These are phyloP conservation scores for Physcomitrium patens DNA, from an alignment of 225 moss, liverwort and hornwort species.

Conservation along the genomic window DNA sequence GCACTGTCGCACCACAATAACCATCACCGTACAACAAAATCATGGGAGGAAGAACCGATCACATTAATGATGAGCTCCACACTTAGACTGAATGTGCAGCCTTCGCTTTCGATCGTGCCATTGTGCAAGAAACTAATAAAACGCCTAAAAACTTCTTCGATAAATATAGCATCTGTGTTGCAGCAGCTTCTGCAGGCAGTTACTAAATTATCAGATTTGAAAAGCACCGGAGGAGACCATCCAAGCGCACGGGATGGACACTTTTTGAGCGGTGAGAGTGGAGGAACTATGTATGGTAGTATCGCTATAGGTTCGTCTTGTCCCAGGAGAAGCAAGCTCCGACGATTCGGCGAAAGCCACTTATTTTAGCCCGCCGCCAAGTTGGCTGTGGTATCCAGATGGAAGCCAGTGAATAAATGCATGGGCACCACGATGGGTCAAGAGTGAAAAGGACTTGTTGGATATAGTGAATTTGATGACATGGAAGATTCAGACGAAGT, in stretches of 20 bases:
- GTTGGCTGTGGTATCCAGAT: slow-evolving; percentile 16
- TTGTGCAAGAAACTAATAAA: no score
- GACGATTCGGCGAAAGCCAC: slow-evolving; percentile 21
- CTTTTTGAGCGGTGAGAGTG: background rate
- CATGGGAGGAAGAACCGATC: no score
- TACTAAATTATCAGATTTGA: slow-evolving; percentile 12
- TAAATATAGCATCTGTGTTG: background rate
- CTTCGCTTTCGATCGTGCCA: no score
- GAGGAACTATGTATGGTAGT: background rate
- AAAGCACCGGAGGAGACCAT: background rate
- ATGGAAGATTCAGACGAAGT: background rate
- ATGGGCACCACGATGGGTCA: slow-evolving; percentile 20
- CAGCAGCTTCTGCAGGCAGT: background rate
- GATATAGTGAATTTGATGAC: background rate
- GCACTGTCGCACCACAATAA: no score
- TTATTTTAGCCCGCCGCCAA: slow-evolving; percentile 29
- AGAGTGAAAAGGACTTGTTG: background rate
- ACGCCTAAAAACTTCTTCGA: no score
- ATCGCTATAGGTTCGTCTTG: slow-evolving; percentile 16
- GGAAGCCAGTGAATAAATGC: slow-evolving; percentile 32
- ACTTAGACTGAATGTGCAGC: no score
- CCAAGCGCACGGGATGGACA: slow-evolving; percentile 40
- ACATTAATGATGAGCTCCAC: no score
- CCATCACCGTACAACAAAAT: no score
- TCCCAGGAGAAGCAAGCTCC: slow-evolving; percentile 10